Percentiles rank a stretch among this genome's conserved stretches.
Evolutionary conservation across 768 basidiomycete genomes (phyloP).

Genomic region (Boletus eberwhitei): DNA sequence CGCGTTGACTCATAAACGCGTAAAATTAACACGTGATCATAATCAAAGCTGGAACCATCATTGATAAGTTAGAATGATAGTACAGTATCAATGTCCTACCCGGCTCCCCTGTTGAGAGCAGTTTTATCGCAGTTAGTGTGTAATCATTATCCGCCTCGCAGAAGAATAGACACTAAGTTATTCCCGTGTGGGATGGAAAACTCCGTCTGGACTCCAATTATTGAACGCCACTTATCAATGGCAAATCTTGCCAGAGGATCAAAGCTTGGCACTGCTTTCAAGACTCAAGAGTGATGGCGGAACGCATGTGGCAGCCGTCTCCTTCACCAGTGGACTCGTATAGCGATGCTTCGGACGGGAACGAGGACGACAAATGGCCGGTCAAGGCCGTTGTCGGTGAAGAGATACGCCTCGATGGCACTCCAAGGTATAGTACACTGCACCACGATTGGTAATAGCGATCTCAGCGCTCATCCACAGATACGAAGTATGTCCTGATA

Average conservation of each 20-base stretch:
- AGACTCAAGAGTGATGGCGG: not conserved
- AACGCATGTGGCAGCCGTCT: constrained; percentile 27
- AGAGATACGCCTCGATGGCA: constrained; percentile 31
- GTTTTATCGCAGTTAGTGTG: not conserved
- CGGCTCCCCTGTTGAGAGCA: not conserved
- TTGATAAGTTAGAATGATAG: no score
- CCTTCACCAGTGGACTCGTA: constrained; percentile 30
- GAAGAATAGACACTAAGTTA: not conserved
- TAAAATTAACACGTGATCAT: constrained; percentile 24
- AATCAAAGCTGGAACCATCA: not conserved
- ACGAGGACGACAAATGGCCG: constrained; percentile 33
- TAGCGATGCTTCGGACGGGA: constrained; percentile 31
- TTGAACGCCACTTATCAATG: not conserved
- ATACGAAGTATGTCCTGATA: constrained; percentile 28
- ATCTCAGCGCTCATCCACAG: constrained; percentile 17
- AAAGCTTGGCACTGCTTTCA: not conserved
- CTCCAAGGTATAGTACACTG: constrained; percentile 17
- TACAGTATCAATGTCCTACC: no score
- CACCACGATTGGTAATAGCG: not conserved
- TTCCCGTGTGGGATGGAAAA: not conserved
- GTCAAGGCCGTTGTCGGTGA: constrained; percentile 29
- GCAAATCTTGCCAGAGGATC: not conserved
- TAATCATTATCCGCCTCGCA: not conserved
- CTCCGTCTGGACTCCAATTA: not conserved
- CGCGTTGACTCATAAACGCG: constrained; percentile 11